Base-by-base conservation (phyloP, 805 yeast genomes). In the Kockiozyma suomiensis region DNA sequence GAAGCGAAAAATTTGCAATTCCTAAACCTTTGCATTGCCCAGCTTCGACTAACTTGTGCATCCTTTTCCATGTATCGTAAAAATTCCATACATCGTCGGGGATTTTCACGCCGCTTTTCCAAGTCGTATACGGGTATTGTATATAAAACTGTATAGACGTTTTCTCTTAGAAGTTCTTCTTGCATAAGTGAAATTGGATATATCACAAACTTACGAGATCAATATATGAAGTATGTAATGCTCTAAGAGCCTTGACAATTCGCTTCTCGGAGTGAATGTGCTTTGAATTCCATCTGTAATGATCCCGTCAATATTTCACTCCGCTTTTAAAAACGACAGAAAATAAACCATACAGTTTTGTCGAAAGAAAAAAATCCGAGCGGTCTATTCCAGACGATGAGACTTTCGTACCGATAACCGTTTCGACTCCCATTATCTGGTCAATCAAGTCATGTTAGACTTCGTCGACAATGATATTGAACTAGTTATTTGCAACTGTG, bases 161-260 rank as follows among this genome's bases (percentile, higher is more conserved):
- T 13, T 65, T 61, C 46, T 83, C 82, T 54, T 76, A 65, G 3
- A 71, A 64, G 4, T 76, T 77, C 43, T 75, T 76, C 37, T 69
- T 74, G 32, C 72, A 13, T n/a, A n/a, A n/a, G n/a, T n/a, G n/a
- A n/a, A n/a, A n/a, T n/a, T n/a, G n/a, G n/a, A n/a, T n/a, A 69
- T 77, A 73, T 40, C 47, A 42, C n/a, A 42, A 21, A 10, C 49
- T 10, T 45, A 45, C 49, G 60, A 88, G 76, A 71, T 90, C 96
- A 52, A 90, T 86, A 69, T 90, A 90, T 50, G 86, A 92, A 65
- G 87, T 70, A 0, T 85, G 85, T 60, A 89, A 76, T 68, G 85
- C 83, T 65, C 77, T 67, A 69, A 90, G 77, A 2, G 92, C 85
- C 52, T 74, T 76, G 12, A 82, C 13, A 13, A 45, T 25, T 6